Evolutionary conservation across 2,329 filamentous ascomycete genomes (phyloP).

Genomic region (Penicillium sp.): DNA sequence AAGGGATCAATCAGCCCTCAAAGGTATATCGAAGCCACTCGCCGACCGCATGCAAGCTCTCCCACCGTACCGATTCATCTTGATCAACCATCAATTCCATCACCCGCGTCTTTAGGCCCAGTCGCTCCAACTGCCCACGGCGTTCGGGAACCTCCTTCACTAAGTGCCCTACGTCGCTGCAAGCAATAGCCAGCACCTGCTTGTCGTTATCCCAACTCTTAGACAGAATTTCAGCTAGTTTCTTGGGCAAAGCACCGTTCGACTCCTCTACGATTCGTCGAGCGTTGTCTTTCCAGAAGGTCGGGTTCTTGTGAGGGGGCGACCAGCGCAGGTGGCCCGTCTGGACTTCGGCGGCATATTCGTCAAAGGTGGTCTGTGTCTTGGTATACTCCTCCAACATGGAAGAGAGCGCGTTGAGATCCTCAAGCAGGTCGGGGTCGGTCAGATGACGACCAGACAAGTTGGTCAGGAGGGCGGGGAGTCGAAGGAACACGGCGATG

Average conservation of each 20-base stretch:
- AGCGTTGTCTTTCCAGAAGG: slow-evolving; percentile 91
- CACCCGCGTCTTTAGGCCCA: slow-evolving; percentile 79
- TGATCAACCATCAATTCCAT: slow-evolving; percentile 92
- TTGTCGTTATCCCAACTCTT: slow-evolving; percentile 82
- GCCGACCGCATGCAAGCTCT: slow-evolving; percentile 80
- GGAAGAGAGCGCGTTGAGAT: slow-evolving; percentile 49
- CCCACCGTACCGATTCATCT: slow-evolving; percentile 88
- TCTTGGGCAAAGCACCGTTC: slow-evolving; percentile 72
- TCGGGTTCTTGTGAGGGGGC: slow-evolving; percentile 78
- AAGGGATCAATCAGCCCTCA: slow-evolving; percentile 43
- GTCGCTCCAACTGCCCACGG: slow-evolving; percentile 72
- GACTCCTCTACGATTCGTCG: slow-evolving; percentile 80
- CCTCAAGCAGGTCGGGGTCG: slow-evolving; percentile 49
- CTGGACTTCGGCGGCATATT: slow-evolving; percentile 76
- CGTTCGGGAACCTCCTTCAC: slow-evolving; percentile 89
- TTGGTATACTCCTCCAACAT: slow-evolving; percentile 83
- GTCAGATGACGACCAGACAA: slow-evolving; percentile 52
- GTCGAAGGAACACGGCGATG: slow-evolving; percentile 77
- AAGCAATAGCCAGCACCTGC: slow-evolving; percentile 83
- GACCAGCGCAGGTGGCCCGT: slow-evolving; percentile 90
- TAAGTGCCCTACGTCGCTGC: slow-evolving; percentile 84
- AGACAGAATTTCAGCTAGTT: slow-evolving; percentile 80
- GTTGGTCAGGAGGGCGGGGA: slow-evolving; percentile 62
- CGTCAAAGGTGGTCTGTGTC: slow-evolving; percentile 64
- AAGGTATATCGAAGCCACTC: slow-evolving; percentile 73